A percentile compares a stretch with the other conserved stretches of the same genome.
These are phyloP conservation scores for Cucumis melo DNA, from an alignment of 306 rosid species.

Conservation along the genomic window DNA sequence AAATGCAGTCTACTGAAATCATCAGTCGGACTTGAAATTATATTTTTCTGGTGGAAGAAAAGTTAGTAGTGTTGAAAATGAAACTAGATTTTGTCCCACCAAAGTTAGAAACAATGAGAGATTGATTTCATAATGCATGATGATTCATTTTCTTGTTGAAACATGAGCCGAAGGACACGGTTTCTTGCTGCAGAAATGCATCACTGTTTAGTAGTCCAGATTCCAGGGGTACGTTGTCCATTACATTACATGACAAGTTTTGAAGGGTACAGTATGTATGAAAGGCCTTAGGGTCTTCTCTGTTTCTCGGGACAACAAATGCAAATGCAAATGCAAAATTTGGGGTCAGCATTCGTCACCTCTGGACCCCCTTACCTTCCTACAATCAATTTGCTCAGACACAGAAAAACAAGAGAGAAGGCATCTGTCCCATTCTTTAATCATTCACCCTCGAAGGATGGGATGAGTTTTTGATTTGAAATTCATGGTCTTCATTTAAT, in stretches of 20 bases:
- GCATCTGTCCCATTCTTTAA: not conserved
- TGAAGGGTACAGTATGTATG: constrained; percentile 38
- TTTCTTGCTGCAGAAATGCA: constrained; percentile 6
- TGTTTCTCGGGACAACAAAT: constrained; percentile 50
- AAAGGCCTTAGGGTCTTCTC: constrained; percentile 64
- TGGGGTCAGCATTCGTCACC: constrained; percentile 50
- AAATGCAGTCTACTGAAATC: not conserved
- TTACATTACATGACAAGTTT: constrained; percentile 18
- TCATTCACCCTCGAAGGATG: constrained; percentile 1
- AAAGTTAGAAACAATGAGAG: not conserved
- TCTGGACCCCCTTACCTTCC: constrained; percentile 20
- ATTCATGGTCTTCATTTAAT: not conserved
- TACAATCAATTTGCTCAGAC: constrained; percentile 29
- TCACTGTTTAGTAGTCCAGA: constrained; percentile 1
- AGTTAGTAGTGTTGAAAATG: not conserved
- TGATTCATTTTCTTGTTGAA: constrained; percentile 9
- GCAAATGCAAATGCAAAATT: constrained; percentile 1
- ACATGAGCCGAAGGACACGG: constrained; percentile 4
- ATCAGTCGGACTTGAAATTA: not conserved
- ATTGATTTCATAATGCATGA: not conserved
- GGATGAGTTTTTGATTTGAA: not conserved
- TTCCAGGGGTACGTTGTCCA: constrained; percentile 1
- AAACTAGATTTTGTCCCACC: not conserved
- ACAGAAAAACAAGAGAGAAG: not conserved
- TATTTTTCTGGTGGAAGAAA: not conserved